phyloP scores from a whole-genome alignment of 2,329 filamentous ascomycete genomes.

The Pseudopyricularia cyperi region DNA sequence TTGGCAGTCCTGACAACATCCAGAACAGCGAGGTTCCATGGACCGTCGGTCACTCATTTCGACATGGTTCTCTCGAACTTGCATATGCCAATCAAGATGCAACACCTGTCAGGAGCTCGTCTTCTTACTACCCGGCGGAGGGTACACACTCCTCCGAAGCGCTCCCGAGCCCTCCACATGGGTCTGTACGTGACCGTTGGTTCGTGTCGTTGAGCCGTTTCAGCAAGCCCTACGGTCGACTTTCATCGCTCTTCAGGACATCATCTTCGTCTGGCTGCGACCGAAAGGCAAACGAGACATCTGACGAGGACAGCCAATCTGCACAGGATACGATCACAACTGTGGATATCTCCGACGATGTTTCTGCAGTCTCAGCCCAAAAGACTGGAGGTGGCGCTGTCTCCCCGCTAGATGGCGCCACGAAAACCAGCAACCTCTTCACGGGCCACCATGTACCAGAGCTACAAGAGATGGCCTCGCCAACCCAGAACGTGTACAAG shows the following conservation, averaged over 20 bases:
- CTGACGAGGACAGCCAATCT: background rate
- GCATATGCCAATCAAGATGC: background rate
- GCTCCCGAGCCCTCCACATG: conserved; percentile 6
- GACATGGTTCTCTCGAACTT: background rate
- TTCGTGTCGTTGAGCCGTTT: background rate
- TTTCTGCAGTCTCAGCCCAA: background rate
- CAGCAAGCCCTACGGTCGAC: background rate
- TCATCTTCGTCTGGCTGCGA: background rate
- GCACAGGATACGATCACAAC: conserved; percentile 1
- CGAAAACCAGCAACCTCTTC: background rate
- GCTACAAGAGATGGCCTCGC: background rate
- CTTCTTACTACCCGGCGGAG: conserved; percentile 11
- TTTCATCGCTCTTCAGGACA: conserved; percentile 1
- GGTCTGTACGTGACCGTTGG: background rate
- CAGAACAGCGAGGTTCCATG: background rate
- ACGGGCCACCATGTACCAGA: background rate
- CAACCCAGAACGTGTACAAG: background rate
- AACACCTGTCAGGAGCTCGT: conserved; percentile 7
- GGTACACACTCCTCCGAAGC: conserved; percentile 7
- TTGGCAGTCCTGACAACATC: background rate
- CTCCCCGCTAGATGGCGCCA: background rate
- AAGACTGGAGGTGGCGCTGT: background rate
- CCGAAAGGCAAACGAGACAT: background rate
- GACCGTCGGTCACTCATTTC: background rate
- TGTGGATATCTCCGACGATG: background rate